phyloP scores from a whole-genome alignment of 2,329 filamentous ascomycete genomes.

The Stagonosporopsis tanaceti region DNA sequence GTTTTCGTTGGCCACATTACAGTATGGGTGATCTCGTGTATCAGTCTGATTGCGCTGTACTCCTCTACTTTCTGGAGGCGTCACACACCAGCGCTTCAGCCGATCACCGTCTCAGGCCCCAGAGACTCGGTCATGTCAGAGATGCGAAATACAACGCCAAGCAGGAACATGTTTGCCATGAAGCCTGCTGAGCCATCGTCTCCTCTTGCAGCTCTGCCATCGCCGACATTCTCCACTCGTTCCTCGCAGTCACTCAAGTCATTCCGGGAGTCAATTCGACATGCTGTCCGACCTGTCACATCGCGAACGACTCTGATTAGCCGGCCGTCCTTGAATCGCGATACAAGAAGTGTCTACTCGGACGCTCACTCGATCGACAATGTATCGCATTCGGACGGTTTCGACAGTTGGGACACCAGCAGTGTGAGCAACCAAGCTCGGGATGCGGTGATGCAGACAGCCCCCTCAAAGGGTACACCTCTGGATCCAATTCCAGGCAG shows the following conservation, averaged over 20 bases:
- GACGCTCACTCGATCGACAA: constrained; percentile 46
- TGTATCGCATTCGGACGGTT: constrained; percentile 63
- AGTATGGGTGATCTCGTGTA: constrained; percentile 43
- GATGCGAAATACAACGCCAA: constrained; percentile 34
- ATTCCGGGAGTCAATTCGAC: constrained; percentile 49
- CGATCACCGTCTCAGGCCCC: constrained; percentile 34
- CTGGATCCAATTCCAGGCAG: constrained; percentile 77
- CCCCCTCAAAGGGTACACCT: constrained; percentile 56
- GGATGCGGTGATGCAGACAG: constrained; percentile 52
- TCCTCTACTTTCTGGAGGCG: constrained; percentile 37
- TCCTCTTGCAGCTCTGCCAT: constrained; percentile 43
- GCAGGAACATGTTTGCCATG: constrained; percentile 35
- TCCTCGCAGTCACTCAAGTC: constrained; percentile 48
- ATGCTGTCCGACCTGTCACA: constrained; percentile 49
- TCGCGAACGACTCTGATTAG: constrained; percentile 48
- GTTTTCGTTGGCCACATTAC: constrained; percentile 48
- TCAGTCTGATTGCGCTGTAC: constrained; percentile 42
- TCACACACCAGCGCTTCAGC: constrained; percentile 28
- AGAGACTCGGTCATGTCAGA: constrained; percentile 50
- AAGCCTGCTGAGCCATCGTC: constrained; percentile 36
- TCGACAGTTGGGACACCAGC: constrained; percentile 79
- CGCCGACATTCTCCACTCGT: constrained; percentile 46
- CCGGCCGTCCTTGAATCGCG: constrained; percentile 41
- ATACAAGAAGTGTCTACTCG: constrained; percentile 45
- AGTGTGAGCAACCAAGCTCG: constrained; percentile 69